phyloP scores from a whole-genome alignment of 2,329 filamentous ascomycete species.

The Cercospora berteroae region DNA sequence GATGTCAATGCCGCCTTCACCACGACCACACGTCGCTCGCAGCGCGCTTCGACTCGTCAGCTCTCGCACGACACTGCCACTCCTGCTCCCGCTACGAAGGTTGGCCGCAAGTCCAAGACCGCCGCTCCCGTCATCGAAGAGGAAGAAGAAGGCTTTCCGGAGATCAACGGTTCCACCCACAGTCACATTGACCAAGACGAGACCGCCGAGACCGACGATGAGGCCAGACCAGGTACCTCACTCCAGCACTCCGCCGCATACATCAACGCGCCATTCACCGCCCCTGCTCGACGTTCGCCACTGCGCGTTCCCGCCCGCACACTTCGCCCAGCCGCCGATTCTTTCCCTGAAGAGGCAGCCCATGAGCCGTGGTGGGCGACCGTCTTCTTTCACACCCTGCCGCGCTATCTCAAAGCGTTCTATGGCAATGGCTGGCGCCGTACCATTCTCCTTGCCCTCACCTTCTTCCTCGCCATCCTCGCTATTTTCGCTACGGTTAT shows the following conservation, averaged over 20 bases:
- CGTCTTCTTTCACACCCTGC: constrained; percentile 17
- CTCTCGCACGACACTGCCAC: background rate
- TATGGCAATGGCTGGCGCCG: constrained; percentile 8
- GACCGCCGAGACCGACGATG: constrained; percentile 2
- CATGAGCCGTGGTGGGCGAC: constrained; percentile 6
- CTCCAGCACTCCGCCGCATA: constrained; percentile 15
- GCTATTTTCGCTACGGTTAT: background rate
- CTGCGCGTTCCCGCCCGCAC: background rate
- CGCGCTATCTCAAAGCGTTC: constrained; percentile 7
- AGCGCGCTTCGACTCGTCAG: constrained; percentile 10
- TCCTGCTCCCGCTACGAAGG: background rate
- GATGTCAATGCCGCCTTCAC: constrained; percentile 21
- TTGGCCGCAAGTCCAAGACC: background rate
- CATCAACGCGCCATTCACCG: constrained; percentile 2
- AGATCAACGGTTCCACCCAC: constrained; percentile 2
- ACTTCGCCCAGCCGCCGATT: background rate
- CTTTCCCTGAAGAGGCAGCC: background rate
- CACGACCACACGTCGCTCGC: constrained; percentile 11
- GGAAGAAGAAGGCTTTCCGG: background rate
- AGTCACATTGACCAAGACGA: background rate
- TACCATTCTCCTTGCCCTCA: background rate
- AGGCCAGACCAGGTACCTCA: constrained; percentile 10
- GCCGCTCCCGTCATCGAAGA: constrained; percentile 8
- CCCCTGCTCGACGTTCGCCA: background rate
- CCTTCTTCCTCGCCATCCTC: background rate